Evolutionary conservation across 2,329 filamentous ascomycete species (phyloP), one percentile per base, ranked within the genome.

Genomic region (Trichoderma breve): DNA sequence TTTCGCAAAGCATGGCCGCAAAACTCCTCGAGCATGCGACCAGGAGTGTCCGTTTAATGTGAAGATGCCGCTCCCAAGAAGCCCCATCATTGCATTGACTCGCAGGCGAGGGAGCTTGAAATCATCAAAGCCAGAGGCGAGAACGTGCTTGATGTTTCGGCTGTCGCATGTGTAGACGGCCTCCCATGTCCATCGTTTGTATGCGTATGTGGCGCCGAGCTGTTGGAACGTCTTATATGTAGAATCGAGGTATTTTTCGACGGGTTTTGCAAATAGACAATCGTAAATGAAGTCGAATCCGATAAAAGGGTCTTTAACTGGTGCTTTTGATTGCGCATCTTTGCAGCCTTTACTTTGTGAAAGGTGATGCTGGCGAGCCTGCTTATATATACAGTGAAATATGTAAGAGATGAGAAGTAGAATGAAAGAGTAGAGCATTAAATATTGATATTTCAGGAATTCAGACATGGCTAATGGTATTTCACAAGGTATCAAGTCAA

Each of bases 141-240:
- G 82, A 3, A 90, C 81, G 1, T 87, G 83, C 74, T 89, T 86
- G 65, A 90, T 81, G 74, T 90, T 90, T 14, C 83, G 83, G 1
- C 83, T 81, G 28, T 89, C 87, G 53, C 80, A 80, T 1, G 80
- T 82, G 57, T 80, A 80, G 9, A 80, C 78, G 4, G 81, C 76
- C 30, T 78, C 74, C 77, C 77, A 80, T 0, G 80, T 77, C 77
- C 78, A 80, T 36, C 80, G 71, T 68, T 74, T 77, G 36, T 80
- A 77, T 15, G 77, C 75, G 51, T 81, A 81, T 3, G 81, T 82
- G 9, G 75, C 73, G 2, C 80, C 80, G 68, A 81, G 79, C 39
- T 70, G 63, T 18, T 73, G 73, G 63, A 81, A 82, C 1, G 72
- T 73, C 6, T 71, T 60, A 61, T 75, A 78, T 0, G 78, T 79